These are phyloP conservation scores for Desmodesmus armatus DNA, from an alignment of 139 green algal species.

Conservation along the genomic window DNA sequence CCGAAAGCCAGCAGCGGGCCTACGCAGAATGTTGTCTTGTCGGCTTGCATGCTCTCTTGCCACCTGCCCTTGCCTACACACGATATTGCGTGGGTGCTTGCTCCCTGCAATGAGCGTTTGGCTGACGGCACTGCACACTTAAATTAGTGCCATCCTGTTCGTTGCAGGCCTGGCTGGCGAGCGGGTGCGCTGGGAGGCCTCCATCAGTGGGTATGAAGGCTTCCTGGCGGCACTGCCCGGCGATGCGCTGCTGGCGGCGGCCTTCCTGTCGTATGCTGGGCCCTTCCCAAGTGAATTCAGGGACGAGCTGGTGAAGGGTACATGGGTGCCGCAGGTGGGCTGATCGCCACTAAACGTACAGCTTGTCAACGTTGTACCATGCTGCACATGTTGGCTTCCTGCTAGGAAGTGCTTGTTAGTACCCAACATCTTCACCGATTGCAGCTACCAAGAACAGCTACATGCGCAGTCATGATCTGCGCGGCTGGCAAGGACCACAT, in stretches of 20 bases:
- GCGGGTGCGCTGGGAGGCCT: constrained; percentile 84
- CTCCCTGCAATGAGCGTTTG: neutral
- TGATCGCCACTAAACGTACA: too few species aligned
- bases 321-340: constrained; percentile 83
- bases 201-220: constrained; percentile 76
- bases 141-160: too few species aligned
- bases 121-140: too few species aligned
- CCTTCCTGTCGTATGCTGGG: constrained; percentile 91
- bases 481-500: too few species aligned
- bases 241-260: constrained; percentile 81
- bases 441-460: neutral
- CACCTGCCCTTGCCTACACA: neutral
- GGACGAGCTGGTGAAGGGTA: constrained; percentile 70
- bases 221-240: constrained; percentile 72
- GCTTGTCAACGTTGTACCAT: too few species aligned
- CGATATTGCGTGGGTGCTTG: too few species aligned
- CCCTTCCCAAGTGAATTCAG: constrained; percentile 89
- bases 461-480: neutral
- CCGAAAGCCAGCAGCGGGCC: too few species aligned
- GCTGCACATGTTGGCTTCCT: neutral
- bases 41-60: neutral
- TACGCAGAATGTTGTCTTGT: neutral
- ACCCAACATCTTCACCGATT: neutral
- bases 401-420: too few species aligned
- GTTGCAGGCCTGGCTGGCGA: constrained; percentile 83